phyloP scores from a whole-genome alignment of 139 green algal genomes.

The Closterium sp. region DNA sequence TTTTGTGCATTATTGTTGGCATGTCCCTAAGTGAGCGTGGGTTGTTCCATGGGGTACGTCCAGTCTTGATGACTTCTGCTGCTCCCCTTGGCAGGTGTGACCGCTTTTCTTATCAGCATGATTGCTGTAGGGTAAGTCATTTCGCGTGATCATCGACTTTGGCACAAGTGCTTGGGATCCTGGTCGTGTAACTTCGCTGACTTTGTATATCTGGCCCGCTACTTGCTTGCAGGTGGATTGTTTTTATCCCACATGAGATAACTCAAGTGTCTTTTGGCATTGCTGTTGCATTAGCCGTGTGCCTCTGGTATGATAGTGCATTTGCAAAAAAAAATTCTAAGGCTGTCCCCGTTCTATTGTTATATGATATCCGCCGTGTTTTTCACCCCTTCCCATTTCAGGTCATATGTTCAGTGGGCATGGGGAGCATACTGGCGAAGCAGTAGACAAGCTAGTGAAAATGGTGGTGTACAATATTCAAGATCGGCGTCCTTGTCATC shows the following conservation, averaged over 20 bases:
- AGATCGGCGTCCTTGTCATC: neutral
- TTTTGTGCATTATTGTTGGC: neutral
- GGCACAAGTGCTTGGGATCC: neutral
- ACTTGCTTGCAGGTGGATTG: neutral
- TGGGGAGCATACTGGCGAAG: neutral
- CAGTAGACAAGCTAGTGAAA: neutral
- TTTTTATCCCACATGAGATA: neutral
- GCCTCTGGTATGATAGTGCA: neutral
- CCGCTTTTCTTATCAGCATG: conserved; percentile 15
- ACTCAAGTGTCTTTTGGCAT: neutral
- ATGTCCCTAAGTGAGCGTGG: neutral
- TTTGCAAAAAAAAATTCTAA: too few relatives aligned
- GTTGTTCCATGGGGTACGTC: neutral
- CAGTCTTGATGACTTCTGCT: neutral
- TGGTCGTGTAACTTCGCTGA: too few relatives aligned
- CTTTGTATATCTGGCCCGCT: neutral
- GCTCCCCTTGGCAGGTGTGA: conserved; percentile 1
- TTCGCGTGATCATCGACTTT: neutral
- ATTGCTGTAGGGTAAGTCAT: conserved; percentile 20
- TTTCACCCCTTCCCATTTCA: too few relatives aligned
- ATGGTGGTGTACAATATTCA: neutral
- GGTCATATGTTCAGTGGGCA: neutral
- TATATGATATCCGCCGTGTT: too few relatives aligned
- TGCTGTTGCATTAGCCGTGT: neutral
- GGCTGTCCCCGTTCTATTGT: too few relatives aligned